Evolutionary conservation across 1,139 yeast species (phyloP).

Genomic region (Debaryomyces singareniensis): DNA sequence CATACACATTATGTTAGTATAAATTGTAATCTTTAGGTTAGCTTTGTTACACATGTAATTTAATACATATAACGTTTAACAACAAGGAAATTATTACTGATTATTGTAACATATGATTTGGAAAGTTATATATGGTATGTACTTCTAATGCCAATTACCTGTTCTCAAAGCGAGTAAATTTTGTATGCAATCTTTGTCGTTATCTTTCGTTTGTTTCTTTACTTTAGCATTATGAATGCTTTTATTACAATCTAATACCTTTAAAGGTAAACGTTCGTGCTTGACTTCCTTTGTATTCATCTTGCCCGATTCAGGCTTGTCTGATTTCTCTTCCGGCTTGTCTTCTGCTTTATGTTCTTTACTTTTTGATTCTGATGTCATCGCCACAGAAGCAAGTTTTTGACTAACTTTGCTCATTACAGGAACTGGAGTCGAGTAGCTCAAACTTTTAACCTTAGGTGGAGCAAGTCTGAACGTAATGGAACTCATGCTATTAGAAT

Average conservation of each 20-base stretch:
- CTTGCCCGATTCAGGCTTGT: constrained; percentile 4
- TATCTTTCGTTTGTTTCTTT: constrained; percentile 8
- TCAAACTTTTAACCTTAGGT: constrained; percentile 2
- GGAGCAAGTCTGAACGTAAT: constrained; percentile 40
- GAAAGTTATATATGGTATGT: no score
- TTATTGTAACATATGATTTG: no score
- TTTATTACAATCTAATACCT: constrained; percentile 1
- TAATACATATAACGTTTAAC: constrained; percentile 8
- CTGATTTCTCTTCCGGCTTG: constrained; percentile 11
- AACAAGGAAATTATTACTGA: no score
- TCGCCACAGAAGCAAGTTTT: constrained; percentile 6
- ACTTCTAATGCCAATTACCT: constrained; percentile 27
- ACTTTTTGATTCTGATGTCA: no score
- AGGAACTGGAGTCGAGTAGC: neutral
- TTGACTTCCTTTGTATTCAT: neutral
- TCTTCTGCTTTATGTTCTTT: constrained; percentile 5
- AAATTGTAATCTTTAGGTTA: constrained; percentile 6
- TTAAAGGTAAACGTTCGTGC: constrained; percentile 5
- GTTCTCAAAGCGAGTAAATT: constrained; percentile 38
- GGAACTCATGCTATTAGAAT: constrained; percentile 25
- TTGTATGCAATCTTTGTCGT: constrained; percentile 31
- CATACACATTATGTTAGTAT: constrained; percentile 8
- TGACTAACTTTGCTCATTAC: constrained; percentile 7
- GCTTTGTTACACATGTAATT: constrained; percentile 15
- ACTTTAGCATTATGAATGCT: constrained; percentile 3